Evolutionary conservation across 2,329 filamentous ascomycete species (phyloP).

Genomic region (Botrytis tulipae): DNA sequence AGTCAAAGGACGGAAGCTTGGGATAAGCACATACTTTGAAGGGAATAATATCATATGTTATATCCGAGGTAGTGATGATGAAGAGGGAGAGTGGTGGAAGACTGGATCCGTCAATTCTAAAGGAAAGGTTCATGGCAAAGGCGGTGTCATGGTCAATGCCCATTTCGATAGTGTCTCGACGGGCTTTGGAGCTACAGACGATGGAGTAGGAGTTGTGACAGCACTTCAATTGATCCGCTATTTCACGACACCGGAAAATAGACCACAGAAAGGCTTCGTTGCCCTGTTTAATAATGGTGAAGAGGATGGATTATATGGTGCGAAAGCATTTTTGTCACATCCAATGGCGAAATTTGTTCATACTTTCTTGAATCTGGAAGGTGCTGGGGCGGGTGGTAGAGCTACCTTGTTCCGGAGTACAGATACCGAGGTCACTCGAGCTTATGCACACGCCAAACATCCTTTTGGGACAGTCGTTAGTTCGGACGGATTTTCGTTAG

Average conservation of each 20-base stretch:
- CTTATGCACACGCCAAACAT: constrained; percentile 68
- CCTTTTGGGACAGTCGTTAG: constrained; percentile 84
- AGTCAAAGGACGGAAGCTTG: constrained; percentile 36
- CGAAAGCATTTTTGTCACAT: constrained; percentile 79
- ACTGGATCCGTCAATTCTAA: constrained; percentile 33
- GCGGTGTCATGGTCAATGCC: constrained; percentile 87
- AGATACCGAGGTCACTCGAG: constrained; percentile 79
- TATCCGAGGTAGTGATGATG: constrained; percentile 76
- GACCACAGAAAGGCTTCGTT: constrained; percentile 77
- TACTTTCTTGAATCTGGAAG: constrained; percentile 92
- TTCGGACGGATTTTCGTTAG: constrained; percentile 78
- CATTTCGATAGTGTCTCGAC: constrained; percentile 90
- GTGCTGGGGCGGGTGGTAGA: constrained; percentile 85
- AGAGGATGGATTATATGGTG: constrained; percentile 88
- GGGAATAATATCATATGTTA: constrained; percentile 91
- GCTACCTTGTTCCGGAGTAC: constrained; percentile 86
- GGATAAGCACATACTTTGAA: constrained; percentile 75
- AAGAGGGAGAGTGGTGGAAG: constrained; percentile 72
- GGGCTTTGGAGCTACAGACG: constrained; percentile 89
- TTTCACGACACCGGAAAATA: constrained; percentile 70
- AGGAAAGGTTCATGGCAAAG: constrained; percentile 54
- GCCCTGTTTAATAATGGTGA: constrained; percentile 93
- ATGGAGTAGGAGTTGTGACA: constrained; percentile 86
- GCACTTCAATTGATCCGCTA: constrained; percentile 83
- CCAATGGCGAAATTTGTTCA: constrained; percentile 77